Evolutionary conservation across 2,329 filamentous ascomycete genomes (phyloP).

Genomic region (Phialemonium atrogriseum): DNA sequence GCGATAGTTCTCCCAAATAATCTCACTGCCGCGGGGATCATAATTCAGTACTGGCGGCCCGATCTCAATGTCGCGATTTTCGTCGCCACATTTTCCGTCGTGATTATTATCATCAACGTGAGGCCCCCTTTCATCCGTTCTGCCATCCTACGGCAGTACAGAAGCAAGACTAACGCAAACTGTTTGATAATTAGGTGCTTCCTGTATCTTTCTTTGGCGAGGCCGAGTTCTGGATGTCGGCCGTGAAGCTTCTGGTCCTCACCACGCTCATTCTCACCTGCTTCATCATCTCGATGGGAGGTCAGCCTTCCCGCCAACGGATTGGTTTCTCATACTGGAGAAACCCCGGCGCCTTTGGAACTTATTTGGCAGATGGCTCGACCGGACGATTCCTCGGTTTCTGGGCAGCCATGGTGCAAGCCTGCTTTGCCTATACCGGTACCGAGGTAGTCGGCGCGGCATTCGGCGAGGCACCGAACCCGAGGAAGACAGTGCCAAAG

Average conservation of each 20-base stretch:
- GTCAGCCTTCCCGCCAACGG: conserved; percentile 25
- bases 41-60: conserved; percentile 28
- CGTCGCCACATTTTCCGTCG: conserved; percentile 25
- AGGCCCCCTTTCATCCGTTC: background rate
- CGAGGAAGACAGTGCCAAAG: conserved; percentile 55
- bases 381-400: conserved; percentile 30
- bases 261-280: conserved; percentile 27
- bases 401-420: conserved; percentile 28
- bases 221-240: conserved; percentile 38
- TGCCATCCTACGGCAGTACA: background rate
- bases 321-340: conserved; percentile 36
- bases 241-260: conserved; percentile 35
- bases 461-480: conserved; percentile 61
- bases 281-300: conserved; percentile 30
- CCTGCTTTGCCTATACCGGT: conserved; percentile 30
- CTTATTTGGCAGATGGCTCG: conserved; percentile 22
- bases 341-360: conserved; percentile 32
- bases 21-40: conserved; percentile 27
- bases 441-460: conserved; percentile 63
- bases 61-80: conserved; percentile 29
- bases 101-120: conserved; percentile 26
- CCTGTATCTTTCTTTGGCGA: conserved; percentile 35
- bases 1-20: conserved; percentile 28
- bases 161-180: background rate
- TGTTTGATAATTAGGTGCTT: conserved; percentile 16